A percentile compares a stretch with the other conserved stretches of the same genome.
phyloP scores from a whole-genome alignment of 164 flowering plant species.

The Cinnamomum micranthum region DNA sequence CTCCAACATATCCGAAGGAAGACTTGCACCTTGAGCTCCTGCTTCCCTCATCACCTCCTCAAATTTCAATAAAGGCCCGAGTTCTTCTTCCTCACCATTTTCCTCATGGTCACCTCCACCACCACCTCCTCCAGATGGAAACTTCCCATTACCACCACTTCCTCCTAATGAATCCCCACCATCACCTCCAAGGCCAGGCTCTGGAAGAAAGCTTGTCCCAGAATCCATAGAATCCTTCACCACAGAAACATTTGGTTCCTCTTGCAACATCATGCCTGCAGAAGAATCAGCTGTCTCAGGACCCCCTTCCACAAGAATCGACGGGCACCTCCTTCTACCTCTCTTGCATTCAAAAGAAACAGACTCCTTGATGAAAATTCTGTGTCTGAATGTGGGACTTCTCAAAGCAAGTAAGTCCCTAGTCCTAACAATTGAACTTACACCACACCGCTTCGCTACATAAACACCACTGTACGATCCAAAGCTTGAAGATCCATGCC shows the following conservation, averaged over 20 bases:
- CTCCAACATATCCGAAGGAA: constrained; percentile 73
- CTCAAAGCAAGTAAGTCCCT: constrained; percentile 3
- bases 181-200: constrained; percentile 16
- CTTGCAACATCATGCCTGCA: background rate
- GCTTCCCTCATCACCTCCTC: constrained; percentile 62
- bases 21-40: constrained; percentile 45
- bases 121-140: constrained; percentile 37
- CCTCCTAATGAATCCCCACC: constrained; percentile 21
- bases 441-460: background rate
- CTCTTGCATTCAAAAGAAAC: constrained; percentile 1
- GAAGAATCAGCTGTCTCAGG: constrained; percentile 5
- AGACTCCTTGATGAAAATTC: background rate
- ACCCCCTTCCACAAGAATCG: constrained; percentile 6
- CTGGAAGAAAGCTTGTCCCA: constrained; percentile 3
- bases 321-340: constrained; percentile 7
- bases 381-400: background rate
- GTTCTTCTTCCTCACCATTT: constrained; percentile 62
- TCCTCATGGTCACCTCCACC: constrained; percentile 43
- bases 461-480: background rate
- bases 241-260: constrained; percentile 1
- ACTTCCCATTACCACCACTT: constrained; percentile 45
- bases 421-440: constrained; percentile 3
- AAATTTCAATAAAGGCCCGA: constrained; percentile 61
- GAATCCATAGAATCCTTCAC: background rate
- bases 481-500: constrained; percentile 15